Conservation (phyloP, 2,329 filamentous ascomycete species). For the Penicillium fuscoglaucum region DNA sequence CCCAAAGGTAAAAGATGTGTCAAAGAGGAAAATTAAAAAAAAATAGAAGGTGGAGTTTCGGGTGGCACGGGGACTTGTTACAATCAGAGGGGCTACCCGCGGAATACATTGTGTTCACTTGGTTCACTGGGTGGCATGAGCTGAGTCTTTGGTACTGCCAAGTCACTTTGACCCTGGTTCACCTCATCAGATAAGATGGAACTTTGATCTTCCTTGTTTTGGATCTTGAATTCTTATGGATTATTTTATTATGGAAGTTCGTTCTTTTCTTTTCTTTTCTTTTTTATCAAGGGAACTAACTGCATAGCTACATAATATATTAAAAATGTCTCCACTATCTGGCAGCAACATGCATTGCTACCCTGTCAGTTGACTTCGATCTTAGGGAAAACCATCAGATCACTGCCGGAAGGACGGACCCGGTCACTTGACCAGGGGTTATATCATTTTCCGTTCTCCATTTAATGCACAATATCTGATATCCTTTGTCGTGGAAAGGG, state of each 20-base stretch:
- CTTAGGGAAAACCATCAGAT: background rate
- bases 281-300: background rate
- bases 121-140: conserved; percentile 3
- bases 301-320: background rate
- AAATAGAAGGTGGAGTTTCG: conserved; percentile 12
- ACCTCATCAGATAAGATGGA: conserved; percentile 28
- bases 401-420: background rate
- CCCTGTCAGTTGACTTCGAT: background rate
- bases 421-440: background rate
- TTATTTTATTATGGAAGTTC: background rate
- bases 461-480: background rate
- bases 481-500: background rate
- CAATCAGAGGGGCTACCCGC: background rate
- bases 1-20: background rate
- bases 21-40: background rate
- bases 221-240: background rate
- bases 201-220: background rate
- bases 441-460: background rate
- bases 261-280: background rate
- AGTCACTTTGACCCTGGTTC: conserved; percentile 8
- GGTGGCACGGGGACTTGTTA: conserved; percentile 4
- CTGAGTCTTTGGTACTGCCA: conserved; percentile 11
- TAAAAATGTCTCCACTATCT: background rate
- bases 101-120: background rate
- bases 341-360: conserved; percentile 6